phyloP scores from a whole-genome alignment of 2,329 filamentous ascomycete species.

The Ustulina deusta region DNA sequence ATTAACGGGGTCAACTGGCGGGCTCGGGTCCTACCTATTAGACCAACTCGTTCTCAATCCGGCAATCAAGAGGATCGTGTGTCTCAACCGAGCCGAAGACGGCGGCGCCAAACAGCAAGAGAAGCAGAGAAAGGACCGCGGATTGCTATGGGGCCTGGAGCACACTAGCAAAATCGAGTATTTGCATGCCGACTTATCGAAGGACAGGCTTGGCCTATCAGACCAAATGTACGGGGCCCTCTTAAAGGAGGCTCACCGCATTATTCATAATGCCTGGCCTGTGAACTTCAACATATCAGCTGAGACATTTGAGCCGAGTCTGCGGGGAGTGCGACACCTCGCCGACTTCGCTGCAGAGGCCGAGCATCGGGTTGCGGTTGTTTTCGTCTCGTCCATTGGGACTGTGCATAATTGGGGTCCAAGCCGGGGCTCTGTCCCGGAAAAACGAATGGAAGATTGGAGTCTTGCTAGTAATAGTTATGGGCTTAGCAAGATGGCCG shows the following conservation, averaged over 20 bases:
- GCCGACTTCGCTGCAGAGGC: conserved; percentile 46
- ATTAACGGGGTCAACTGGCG: conserved; percentile 57
- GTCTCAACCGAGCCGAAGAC: conserved; percentile 38
- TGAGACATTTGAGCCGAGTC: conserved; percentile 51
- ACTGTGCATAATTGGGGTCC: conserved; percentile 53
- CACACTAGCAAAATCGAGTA: conserved; percentile 34
- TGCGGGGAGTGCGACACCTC: conserved; percentile 55
- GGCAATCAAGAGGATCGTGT: conserved; percentile 36
- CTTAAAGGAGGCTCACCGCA: conserved; percentile 15
- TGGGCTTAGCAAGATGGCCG: conserved; percentile 57
- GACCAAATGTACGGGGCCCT: conserved; percentile 27
- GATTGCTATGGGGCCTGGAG: conserved; percentile 19
- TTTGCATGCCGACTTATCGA: conserved; percentile 35
- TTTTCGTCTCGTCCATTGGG: conserved; percentile 59
- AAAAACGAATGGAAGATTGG: conserved; percentile 52
- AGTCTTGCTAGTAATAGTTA: conserved; percentile 53
- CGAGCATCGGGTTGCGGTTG: conserved; percentile 39
- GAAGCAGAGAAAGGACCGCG: conserved; percentile 27
- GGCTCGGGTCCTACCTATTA: conserved; percentile 56
- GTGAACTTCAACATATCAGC: conserved; percentile 54
- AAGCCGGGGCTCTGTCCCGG: conserved; percentile 51
- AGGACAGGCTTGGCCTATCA: conserved; percentile 29
- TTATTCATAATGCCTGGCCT: conserved; percentile 56
- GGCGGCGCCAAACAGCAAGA: conserved; percentile 33
- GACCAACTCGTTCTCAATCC: conserved; percentile 50